Evolutionary conservation across 2,329 filamentous ascomycete species (phyloP).

Genomic region (Phaeoacremonium minimum): DNA sequence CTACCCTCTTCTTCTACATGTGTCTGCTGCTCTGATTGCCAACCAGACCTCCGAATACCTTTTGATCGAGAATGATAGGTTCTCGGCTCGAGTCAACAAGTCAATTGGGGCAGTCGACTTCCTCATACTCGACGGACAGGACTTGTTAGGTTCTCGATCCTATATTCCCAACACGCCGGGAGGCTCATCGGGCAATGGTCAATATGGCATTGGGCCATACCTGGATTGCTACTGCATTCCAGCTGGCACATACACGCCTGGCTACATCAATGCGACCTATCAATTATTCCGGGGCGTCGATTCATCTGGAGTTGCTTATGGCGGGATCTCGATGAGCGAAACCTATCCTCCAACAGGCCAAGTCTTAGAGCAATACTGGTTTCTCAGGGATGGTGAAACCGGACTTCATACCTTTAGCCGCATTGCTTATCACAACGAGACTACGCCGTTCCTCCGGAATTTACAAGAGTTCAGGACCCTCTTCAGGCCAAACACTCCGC

Average conservation of each 20-base stretch:
- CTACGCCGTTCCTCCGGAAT: constrained; percentile 50
- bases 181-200: constrained; percentile 6
- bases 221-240: constrained; percentile 58
- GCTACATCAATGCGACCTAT: constrained; percentile 39
- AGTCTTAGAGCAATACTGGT: constrained; percentile 61
- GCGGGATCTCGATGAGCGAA: constrained; percentile 55
- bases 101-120: constrained; percentile 5
- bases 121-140: constrained; percentile 9
- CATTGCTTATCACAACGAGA: constrained; percentile 55
- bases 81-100: constrained; percentile 9
- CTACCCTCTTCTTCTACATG: no score
- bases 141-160: constrained; percentile 5
- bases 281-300: constrained; percentile 48
- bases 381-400: constrained; percentile 57
- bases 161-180: constrained; percentile 7
- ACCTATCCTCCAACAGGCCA: constrained; percentile 54
- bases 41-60: constrained; percentile 10
- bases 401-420: constrained; percentile 58
- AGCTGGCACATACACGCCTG: constrained; percentile 55
- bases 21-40: constrained; percentile 4
- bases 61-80: constrained; percentile 9
- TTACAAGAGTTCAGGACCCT: constrained; percentile 58
- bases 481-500: constrained; percentile 52
- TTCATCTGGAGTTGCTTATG: constrained; percentile 45
- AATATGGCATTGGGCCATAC: constrained; percentile 8